These are phyloP conservation scores for Suhomyces tanzawaensis DNA, from an alignment of 805 yeast species.

Conservation along the genomic window DNA sequence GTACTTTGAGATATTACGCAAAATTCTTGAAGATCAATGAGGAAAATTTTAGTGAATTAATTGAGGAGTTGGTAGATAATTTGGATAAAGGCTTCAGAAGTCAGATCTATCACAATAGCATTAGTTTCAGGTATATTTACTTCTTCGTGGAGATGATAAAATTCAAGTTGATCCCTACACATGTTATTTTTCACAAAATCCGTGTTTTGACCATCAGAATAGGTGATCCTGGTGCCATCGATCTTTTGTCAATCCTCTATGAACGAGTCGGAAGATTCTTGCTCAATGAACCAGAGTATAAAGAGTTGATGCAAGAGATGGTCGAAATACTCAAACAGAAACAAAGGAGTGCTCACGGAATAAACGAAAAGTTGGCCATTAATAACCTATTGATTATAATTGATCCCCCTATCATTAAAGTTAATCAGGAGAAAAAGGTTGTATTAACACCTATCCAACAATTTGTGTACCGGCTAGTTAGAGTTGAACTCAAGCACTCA, in stretches of 20 bases:
- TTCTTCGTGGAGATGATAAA: conserved; percentile 76
- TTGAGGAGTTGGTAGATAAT: conserved; percentile 49
- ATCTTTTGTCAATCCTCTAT: conserved; percentile 64
- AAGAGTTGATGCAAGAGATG: conserved; percentile 60
- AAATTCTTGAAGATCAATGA: conserved; percentile 67
- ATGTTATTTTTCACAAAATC: conserved; percentile 70
- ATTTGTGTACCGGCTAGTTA: conserved; percentile 47
- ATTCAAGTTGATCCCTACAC: conserved; percentile 70
- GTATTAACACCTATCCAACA: conserved; percentile 5
- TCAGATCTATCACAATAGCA: conserved; percentile 50
- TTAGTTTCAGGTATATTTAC: conserved; percentile 55
- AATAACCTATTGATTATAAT: conserved; percentile 53
- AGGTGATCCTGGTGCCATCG: conserved; percentile 59
- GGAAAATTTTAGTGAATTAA: conserved; percentile 47
- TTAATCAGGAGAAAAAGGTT: conserved; percentile 28
- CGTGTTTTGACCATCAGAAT: conserved; percentile 54
- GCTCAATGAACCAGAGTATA: conserved; percentile 54
- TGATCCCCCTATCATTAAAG: conserved; percentile 51
- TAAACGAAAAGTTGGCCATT: conserved; percentile 57
- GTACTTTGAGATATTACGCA: conserved; percentile 50
- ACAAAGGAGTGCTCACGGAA: conserved; percentile 44
- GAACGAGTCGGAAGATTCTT: conserved; percentile 72
- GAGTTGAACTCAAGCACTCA: conserved; percentile 45
- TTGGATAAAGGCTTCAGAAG: conserved; percentile 61
- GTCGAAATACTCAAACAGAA: conserved; percentile 52